Percentiles rank a stretch among this genome's conserved stretches.
Evolutionary conservation across 2,329 filamentous ascomycete genomes (phyloP).

Genomic region (Fusarium bulbicola): DNA sequence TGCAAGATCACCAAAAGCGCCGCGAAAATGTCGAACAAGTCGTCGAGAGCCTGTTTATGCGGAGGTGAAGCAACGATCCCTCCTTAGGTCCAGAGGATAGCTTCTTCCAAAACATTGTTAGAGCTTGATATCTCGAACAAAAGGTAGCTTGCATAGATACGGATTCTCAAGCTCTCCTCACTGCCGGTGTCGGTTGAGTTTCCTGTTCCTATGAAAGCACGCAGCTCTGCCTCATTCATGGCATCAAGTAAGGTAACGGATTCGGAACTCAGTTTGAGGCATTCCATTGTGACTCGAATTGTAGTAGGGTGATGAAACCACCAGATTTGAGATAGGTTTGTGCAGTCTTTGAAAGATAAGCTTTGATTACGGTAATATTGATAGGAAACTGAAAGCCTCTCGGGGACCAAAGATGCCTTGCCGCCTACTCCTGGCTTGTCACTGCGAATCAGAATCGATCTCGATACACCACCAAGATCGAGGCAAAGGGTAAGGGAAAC

Average conservation of each 20-base stretch:
- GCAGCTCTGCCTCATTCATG: neutral
- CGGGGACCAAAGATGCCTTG: neutral
- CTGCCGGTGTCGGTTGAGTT: too few species aligned
- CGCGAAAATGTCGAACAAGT: neutral
- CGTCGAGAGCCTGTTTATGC: neutral
- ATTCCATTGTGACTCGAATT: neutral
- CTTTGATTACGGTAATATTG: neutral
- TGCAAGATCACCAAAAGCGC: neutral
- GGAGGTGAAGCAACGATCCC: neutral
- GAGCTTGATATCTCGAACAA: neutral
- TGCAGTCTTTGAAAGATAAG: too few species aligned
- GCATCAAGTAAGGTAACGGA: neutral
- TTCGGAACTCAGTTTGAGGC: neutral
- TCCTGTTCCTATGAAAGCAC: neutral
- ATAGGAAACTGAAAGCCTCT: too few species aligned
- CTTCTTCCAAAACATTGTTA: neutral
- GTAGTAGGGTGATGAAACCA: accelerated
- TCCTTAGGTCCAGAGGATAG: neutral
- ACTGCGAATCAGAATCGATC: neutral
- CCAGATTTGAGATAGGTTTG: accelerated
- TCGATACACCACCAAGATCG: neutral
- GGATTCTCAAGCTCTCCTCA: neutral
- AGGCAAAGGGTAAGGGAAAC: neutral
- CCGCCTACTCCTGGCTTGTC: neutral
- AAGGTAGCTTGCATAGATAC: neutral